Evolutionary conservation across 176 grass and related monocot genomes (phyloP).

Genomic region (Musa schizocarpa): DNA sequence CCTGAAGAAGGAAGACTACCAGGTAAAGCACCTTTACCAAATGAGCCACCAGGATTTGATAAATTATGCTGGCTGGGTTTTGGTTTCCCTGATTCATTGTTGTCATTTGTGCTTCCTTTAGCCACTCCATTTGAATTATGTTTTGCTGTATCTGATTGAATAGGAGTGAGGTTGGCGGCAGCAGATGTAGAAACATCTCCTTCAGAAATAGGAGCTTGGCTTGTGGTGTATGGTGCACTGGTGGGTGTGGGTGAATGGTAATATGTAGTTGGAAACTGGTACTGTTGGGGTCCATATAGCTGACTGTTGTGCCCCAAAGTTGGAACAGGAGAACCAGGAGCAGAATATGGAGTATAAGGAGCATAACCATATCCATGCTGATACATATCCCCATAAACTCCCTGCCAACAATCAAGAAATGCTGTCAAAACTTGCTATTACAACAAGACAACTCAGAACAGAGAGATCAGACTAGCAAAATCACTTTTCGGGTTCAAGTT

Average conservation of each 20-base stretch:
- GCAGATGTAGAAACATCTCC: slow-evolving; percentile 9
- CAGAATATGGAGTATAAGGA: slow-evolving; percentile 39
- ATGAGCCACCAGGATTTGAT: background rate
- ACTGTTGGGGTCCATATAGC: slow-evolving; percentile 53
- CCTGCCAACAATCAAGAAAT: slow-evolving; percentile 25
- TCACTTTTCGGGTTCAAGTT: no score
- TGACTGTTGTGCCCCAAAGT: slow-evolving; percentile 45
- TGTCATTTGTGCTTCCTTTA: background rate
- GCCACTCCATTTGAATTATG: background rate
- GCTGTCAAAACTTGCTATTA: background rate
- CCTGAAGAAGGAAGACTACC: slow-evolving; percentile 3
- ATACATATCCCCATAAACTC: slow-evolving; percentile 61
- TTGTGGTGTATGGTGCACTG: background rate
- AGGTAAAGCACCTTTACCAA: background rate
- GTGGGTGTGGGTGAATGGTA: background rate
- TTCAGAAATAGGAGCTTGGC: slow-evolving; percentile 1
- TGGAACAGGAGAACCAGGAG: slow-evolving; percentile 30
- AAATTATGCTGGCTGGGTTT: slow-evolving; percentile 9
- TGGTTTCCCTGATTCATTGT: background rate
- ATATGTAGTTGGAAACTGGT: slow-evolving; percentile 26
- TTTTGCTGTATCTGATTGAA: slow-evolving; percentile 1
- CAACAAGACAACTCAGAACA: background rate
- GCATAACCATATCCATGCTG: slow-evolving; percentile 43
- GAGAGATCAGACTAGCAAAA: no score
- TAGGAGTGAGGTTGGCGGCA: slow-evolving; percentile 9